Conservation (phyloP, 140 eudicot genomes). For the Flaveria floridana region DNA sequence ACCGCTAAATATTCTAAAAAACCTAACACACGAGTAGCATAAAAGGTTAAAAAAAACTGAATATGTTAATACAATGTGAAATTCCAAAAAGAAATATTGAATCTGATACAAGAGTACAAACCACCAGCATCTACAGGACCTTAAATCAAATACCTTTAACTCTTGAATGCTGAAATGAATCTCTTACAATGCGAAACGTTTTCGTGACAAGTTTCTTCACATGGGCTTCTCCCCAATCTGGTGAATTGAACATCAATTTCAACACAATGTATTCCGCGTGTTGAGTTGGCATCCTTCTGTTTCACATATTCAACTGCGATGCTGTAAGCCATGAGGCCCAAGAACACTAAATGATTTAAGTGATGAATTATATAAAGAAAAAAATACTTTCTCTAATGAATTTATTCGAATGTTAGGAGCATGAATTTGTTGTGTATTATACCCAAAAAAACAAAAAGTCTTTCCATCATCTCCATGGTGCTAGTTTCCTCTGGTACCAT, state of each 20-base stretch:
- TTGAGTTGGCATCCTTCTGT: slow-evolving; percentile 15
- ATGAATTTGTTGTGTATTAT: slow-evolving; percentile 1
- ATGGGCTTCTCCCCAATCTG: neutral
- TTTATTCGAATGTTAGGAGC: slow-evolving; percentile 10
- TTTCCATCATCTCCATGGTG: slow-evolving; percentile 16
- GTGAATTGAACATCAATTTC: neutral
- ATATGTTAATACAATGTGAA: neutral
- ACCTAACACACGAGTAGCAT: neutral
- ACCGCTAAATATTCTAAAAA: neutral
- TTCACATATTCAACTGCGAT: slow-evolving; percentile 22
- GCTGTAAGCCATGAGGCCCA: neutral
- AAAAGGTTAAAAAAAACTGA: neutral
- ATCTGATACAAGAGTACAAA: neutral
- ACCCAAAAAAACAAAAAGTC: slow-evolving; percentile 18
- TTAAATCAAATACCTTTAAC: neutral
- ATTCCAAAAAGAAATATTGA: neutral
- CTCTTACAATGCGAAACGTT: neutral
- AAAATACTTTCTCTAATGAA: neutral
- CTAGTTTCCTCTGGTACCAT: slow-evolving; percentile 16
- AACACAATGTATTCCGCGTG: neutral
- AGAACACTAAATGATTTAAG: neutral
- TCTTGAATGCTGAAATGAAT: neutral
- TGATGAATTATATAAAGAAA: neutral
- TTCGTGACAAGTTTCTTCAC: neutral
- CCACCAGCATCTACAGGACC: neutral